Evolutionary conservation across 129 eudicot species (phyloP).

Genomic region (Tagetes erecta): DNA sequence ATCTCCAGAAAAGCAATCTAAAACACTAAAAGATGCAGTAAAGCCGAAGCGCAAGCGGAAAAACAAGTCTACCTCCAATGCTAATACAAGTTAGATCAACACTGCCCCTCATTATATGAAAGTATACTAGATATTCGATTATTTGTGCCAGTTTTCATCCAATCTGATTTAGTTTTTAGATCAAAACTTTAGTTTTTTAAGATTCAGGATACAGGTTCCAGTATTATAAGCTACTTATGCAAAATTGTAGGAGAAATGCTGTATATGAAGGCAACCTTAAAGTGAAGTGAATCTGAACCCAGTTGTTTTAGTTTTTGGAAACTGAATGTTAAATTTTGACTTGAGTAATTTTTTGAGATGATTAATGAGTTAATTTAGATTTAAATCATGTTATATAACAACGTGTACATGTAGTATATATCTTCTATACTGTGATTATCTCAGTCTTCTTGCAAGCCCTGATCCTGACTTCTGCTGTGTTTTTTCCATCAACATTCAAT

Average conservation of each 20-base stretch:
- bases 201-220: background rate
- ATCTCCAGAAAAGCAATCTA: constrained; percentile 22
- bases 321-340: background rate
- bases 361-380: background rate
- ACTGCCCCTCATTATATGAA: background rate
- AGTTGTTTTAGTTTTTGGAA: background rate
- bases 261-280: background rate
- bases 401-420: background rate
- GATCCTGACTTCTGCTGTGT: constrained; percentile 44
- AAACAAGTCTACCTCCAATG: constrained; percentile 43
- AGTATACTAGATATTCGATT: constrained; percentile 9
- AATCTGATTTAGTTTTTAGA: background rate
- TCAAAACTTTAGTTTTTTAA: background rate
- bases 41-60: constrained; percentile 72
- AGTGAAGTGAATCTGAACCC: background rate
- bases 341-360: background rate
- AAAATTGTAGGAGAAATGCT: too few species aligned
- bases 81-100: constrained; percentile 18
- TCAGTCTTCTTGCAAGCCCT: constrained; percentile 57
- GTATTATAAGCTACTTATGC: too few species aligned
- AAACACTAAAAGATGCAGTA: constrained; percentile 69
- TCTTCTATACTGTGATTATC: constrained; percentile 38
- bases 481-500: constrained; percentile 25
- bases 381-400: background rate
- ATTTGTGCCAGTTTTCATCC: constrained; percentile 8